Evolutionary conservation across 2,329 filamentous ascomycete genomes (phyloP).

Genomic region (Pseudogymnoascus sp.): DNA sequence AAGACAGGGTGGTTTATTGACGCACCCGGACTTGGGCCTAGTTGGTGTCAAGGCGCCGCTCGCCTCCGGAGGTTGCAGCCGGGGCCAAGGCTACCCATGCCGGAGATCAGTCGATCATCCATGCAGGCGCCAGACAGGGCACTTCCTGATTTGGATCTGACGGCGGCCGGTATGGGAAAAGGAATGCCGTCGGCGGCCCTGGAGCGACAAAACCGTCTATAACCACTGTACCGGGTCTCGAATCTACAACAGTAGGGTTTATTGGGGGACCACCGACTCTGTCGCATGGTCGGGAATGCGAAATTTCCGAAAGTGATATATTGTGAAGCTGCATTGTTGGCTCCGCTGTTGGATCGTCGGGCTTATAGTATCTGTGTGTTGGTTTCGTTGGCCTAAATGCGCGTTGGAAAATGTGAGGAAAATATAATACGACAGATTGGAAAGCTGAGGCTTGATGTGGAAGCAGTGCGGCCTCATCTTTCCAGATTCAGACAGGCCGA

Average conservation of each 20-base stretch:
- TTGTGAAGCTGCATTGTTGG: not conserved
- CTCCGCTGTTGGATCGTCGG: not conserved
- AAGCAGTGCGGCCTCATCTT: slow-evolving; percentile 5
- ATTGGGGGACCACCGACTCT: not conserved
- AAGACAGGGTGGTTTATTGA: not conserved
- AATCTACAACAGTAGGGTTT: not conserved
- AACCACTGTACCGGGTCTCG: not conserved
- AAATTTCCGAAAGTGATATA: not conserved
- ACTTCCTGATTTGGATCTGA: not conserved
- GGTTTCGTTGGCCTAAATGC: not conserved
- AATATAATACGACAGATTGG: not conserved
- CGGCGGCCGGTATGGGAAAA: not conserved
- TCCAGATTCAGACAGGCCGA: not conserved
- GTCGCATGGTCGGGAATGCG: not conserved
- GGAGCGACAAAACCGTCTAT: not conserved
- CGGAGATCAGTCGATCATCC: not conserved
- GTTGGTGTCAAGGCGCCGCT: not conserved
- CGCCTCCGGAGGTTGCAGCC: not conserved
- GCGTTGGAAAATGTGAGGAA: not conserved
- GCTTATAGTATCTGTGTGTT: not conserved
- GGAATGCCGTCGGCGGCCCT: not conserved
- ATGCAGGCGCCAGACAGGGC: not conserved
- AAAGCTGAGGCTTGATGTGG: not conserved
- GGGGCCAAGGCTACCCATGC: not conserved
- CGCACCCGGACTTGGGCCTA: not conserved